A percentile compares a stretch with the other conserved stretches of the same genome.
These are phyloP conservation scores for Wickerhamiella parazyma DNA, from an alignment of 805 yeast genomes.

Conservation along the genomic window DNA sequence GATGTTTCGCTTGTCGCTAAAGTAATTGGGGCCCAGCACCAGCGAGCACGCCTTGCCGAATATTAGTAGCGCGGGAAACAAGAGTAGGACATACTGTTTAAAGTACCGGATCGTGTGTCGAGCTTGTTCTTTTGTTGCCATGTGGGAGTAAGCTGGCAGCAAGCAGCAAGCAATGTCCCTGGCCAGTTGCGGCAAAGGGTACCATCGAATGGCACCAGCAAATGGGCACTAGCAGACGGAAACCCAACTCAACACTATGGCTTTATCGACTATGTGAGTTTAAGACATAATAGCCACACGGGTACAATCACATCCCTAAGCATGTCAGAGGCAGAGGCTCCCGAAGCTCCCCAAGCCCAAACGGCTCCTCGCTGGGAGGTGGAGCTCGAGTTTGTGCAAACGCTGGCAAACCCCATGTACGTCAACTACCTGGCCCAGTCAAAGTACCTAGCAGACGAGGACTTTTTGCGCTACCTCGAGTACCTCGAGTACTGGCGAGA, in stretches of 20 bases:
- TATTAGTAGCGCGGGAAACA: constrained; percentile 11
- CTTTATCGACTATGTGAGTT: too few relatives aligned
- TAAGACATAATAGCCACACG: too few relatives aligned
- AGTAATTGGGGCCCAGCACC: constrained; percentile 20
- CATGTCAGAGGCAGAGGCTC: constrained; percentile 8
- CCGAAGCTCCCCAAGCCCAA: background rate
- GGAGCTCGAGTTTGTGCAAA: constrained; percentile 87
- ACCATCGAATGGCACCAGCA: too few relatives aligned
- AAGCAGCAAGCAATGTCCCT: background rate
- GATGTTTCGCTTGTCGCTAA: constrained; percentile 43
- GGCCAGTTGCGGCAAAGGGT: too few relatives aligned
- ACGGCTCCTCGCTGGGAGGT: constrained; percentile 57
- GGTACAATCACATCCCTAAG: constrained; percentile 26
- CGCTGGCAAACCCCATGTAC: constrained; percentile 80
- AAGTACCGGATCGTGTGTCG: background rate
- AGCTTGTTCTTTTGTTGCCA: background rate
- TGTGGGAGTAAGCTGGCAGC: background rate
- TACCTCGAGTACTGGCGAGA: constrained; percentile 78
- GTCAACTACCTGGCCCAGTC: constrained; percentile 77
- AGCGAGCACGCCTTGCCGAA: constrained; percentile 12
- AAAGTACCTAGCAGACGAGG: constrained; percentile 54
- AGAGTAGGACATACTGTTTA: background rate
- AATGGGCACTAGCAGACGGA: too few relatives aligned
- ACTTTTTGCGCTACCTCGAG: constrained; percentile 59
- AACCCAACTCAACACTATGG: too few relatives aligned